Conservation (phyloP, 352 stramenopile species). For the Globisporangium irregulare region DNA sequence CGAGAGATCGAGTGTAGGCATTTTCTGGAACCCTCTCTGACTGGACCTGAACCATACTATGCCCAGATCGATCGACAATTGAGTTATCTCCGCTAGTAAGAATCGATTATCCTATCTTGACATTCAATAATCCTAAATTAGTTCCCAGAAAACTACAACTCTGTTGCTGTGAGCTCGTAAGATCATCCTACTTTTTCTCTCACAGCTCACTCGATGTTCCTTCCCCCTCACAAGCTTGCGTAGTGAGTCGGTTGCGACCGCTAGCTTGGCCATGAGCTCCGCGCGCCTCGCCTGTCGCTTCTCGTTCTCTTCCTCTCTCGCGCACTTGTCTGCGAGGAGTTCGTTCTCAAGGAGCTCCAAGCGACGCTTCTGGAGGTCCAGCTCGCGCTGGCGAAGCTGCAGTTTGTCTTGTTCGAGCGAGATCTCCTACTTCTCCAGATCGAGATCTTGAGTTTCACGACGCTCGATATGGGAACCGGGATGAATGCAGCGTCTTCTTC, state of each 20-base stretch:
- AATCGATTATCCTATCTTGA: no score
- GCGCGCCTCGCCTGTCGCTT: not conserved
- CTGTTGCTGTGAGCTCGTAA: no score
- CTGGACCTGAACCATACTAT: no score
- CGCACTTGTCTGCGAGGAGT: slow-evolving; percentile 16
- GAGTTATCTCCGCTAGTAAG: no score
- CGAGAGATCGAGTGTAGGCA: no score
- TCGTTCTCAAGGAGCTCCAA: slow-evolving; percentile 41
- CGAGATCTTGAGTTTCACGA: slow-evolving; percentile 14
- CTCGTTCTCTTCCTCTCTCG: slow-evolving; percentile 25
- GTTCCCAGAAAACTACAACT: no score
- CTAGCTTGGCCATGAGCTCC: not conserved
- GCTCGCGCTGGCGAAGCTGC: not conserved
- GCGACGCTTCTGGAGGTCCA: slow-evolving; percentile 26
- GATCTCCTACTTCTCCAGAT: slow-evolving; percentile 38
- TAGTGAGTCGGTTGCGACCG: not conserved
- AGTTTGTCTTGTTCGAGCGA: slow-evolving; percentile 27
- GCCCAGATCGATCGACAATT: no score
- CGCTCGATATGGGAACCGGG: not conserved
- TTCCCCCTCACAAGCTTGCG: not conserved
- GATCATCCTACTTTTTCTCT: no score
- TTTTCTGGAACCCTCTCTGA: no score
- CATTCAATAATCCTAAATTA: no score
- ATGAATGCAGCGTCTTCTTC: no score
- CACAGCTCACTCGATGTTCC: no score